Conservation (phyloP, 164 flowering plant genomes). For the Dillenia turbinata region DNA sequence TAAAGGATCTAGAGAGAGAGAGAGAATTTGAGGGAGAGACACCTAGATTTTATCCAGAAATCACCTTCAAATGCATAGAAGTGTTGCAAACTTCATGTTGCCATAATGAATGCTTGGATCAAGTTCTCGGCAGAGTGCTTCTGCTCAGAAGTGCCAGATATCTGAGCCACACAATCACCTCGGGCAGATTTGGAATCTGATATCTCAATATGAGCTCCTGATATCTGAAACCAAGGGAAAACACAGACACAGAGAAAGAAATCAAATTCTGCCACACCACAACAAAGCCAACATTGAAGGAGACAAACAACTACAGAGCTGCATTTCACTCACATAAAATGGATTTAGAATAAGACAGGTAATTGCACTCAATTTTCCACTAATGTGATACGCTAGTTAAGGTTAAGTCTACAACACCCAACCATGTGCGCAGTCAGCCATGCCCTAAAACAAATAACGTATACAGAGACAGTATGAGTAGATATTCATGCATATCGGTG, state of each 20-base stretch:
- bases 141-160: conserved; percentile 90
- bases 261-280: not conserved
- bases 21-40: conserved; percentile 9
- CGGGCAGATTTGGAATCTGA: conserved; percentile 74
- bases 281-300: no score
- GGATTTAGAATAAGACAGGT: no score
- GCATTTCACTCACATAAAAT: no score
- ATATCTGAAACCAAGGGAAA: conserved; percentile 44
- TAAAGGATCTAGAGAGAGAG: conserved; percentile 26
- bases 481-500: no score
- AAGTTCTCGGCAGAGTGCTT: conserved; percentile 84
- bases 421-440: no score
- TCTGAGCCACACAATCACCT: conserved; percentile 76
- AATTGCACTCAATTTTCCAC: no score
- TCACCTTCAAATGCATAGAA: conserved; percentile 22
- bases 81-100: conserved; percentile 36
- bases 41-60: conserved; percentile 16
- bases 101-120: conserved; percentile 91
- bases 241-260: conserved; percentile 13
- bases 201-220: conserved; percentile 84
- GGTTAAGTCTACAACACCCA: no score
- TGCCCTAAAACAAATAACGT: no score
- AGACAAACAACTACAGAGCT: no score
- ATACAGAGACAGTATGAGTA: no score
- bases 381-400: no score